phyloP scores from a whole-genome alignment of 306 rosid genomes.

The Ochetophila trinervis region DNA sequence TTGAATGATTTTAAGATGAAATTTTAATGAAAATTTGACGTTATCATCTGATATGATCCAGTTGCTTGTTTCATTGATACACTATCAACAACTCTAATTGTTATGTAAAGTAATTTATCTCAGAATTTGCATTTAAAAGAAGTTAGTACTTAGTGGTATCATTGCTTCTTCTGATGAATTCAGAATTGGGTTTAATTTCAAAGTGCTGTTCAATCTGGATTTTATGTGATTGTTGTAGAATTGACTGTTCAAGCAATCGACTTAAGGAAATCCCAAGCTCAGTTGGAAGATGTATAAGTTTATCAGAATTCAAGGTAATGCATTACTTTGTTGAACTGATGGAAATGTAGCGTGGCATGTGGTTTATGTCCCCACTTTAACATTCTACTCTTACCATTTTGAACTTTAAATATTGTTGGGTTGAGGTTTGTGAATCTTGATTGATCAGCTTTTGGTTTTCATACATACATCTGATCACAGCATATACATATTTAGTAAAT shows the following conservation, averaged over 20 bases:
- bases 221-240: conserved; percentile 43
- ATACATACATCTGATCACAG: no score
- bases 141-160: conserved; percentile 5
- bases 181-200: not conserved
- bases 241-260: conserved; percentile 81
- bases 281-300: conserved; percentile 62
- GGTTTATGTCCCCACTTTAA: not conserved
- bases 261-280: conserved; percentile 75
- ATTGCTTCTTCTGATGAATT: not conserved
- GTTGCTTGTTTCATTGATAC: no score
- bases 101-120: no score
- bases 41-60: no score
- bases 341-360: not conserved
- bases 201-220: conserved; percentile 13
- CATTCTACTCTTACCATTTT: not conserved
- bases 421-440: no score
- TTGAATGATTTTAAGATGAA: no score
- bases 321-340: conserved; percentile 2
- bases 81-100: no score
- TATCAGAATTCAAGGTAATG: conserved; percentile 82
- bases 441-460: no score
- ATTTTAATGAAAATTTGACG: no score
- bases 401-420: no score
- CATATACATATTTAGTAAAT: no score
- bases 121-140: no score